Percentiles rank a stretch among this genome's conserved stretches.
phyloP scores from a whole-genome alignment of 2,329 filamentous ascomycete species.

The Beauveria rudraprayagi region DNA sequence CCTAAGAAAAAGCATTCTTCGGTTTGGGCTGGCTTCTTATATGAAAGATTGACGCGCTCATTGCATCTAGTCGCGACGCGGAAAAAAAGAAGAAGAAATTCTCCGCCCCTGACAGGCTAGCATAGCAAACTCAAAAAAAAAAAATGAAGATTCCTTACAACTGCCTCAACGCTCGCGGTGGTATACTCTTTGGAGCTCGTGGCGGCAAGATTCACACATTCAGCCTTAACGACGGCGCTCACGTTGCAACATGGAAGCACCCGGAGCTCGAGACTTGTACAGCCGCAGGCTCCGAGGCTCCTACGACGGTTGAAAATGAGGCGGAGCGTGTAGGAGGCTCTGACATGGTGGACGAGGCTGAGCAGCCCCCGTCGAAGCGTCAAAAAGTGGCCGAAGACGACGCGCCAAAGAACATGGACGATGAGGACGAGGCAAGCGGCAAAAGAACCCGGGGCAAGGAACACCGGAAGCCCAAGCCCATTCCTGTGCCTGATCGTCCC shows the following conservation, averaged over 20 bases:
- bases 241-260: slow-evolving; percentile 56
- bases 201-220: slow-evolving; percentile 66
- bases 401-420: not conserved
- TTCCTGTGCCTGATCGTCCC: slow-evolving; percentile 40
- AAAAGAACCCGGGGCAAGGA: slow-evolving; percentile 21
- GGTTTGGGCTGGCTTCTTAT: not conserved
- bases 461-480: slow-evolving; percentile 22
- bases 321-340: slow-evolving; percentile 11
- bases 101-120: not conserved
- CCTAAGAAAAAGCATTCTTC: not conserved
- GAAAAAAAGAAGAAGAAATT: not conserved
- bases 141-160: slow-evolving; percentile 56
- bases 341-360: slow-evolving; percentile 18
- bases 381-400: slow-evolving; percentile 23
- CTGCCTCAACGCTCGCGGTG: slow-evolving; percentile 45
- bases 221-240: slow-evolving; percentile 45
- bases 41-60: not conserved
- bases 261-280: slow-evolving; percentile 31
- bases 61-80: not conserved
- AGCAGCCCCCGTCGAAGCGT: slow-evolving; percentile 30
- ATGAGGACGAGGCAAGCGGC: slow-evolving; percentile 16
- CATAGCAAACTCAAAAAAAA: not conserved
- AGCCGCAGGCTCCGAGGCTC: slow-evolving; percentile 10
- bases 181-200: slow-evolving; percentile 63
- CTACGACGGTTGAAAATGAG: slow-evolving; percentile 10